Evolutionary conservation across 2,329 filamentous ascomycete genomes (phyloP).

Genomic region (Fusarium sp.): DNA sequence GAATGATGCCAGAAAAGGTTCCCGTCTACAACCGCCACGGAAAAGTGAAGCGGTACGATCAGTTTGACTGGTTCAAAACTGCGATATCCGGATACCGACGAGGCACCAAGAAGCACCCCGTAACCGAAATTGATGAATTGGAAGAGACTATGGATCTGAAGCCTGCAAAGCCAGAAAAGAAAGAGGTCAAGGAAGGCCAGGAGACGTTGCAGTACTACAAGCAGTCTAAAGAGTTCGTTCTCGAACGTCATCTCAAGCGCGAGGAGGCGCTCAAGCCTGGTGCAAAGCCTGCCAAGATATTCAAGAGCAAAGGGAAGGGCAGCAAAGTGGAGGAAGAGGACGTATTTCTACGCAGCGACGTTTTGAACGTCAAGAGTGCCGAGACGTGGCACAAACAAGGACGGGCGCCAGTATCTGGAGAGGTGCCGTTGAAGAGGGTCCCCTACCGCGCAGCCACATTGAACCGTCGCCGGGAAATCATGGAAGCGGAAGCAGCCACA

Average conservation of each 20-base stretch:
- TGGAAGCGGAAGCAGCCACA: conserved; percentile 81
- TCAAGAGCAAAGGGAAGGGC: conserved; percentile 79
- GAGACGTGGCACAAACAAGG: conserved; percentile 99
- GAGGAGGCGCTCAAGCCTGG: conserved; percentile 85
- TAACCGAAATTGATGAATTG: conserved; percentile 78
- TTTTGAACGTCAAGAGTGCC: conserved; percentile 86
- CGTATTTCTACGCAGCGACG: conserved; percentile 82
- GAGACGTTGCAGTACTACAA: conserved; percentile 92
- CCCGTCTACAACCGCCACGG: conserved; percentile 81
- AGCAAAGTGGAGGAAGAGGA: conserved; percentile 79
- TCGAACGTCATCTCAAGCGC: conserved; percentile 86
- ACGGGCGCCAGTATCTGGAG: conserved; percentile 75
- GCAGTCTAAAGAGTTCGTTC: conserved; percentile 82
- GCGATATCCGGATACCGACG: conserved; percentile 78
- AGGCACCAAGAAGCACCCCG: conserved; percentile 59
- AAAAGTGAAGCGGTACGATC: conserved; percentile 79
- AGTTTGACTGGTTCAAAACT: conserved; percentile 88
- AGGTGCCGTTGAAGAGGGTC: conserved; percentile 83
- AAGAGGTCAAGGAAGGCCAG: conserved; percentile 76
- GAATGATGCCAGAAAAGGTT: conserved; percentile 82
- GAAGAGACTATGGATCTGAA: conserved; percentile 84
- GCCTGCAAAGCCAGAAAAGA: conserved; percentile 77
- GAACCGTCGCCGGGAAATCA: conserved; percentile 86
- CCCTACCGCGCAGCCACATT: conserved; percentile 92
- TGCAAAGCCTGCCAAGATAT: conserved; percentile 77